Evolutionary conservation across 2,329 filamentous ascomycete species (phyloP).

Genomic region (Dactylella cylindrospora): DNA sequence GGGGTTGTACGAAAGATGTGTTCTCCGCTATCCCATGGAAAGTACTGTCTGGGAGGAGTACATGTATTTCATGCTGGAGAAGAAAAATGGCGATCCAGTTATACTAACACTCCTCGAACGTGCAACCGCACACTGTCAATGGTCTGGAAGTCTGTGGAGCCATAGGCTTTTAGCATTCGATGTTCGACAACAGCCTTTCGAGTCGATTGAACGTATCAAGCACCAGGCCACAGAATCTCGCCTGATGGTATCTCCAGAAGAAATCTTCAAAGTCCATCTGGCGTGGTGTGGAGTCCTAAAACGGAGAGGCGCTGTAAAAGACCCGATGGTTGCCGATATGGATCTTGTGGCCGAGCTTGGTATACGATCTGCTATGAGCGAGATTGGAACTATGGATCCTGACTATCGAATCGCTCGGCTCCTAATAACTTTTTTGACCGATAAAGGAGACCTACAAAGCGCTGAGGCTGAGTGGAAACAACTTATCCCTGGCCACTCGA

Average conservation of each 20-base stretch:
- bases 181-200: constrained; percentile 71
- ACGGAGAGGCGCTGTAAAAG: constrained; percentile 74
- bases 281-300: constrained; percentile 95
- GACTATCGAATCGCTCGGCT: constrained; percentile 87
- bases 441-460: constrained; percentile 73
- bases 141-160: constrained; percentile 88
- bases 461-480: constrained; percentile 77
- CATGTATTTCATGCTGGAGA: constrained; percentile 48
- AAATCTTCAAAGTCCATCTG: constrained; percentile 85
- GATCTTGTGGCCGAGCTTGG: constrained; percentile 83
- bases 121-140: constrained; percentile 86
- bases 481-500: constrained; percentile 67
- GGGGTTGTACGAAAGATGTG: constrained; percentile 47
- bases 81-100: constrained; percentile 43
- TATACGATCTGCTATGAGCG: constrained; percentile 77
- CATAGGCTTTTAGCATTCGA: constrained; percentile 84
- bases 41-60: constrained; percentile 48
- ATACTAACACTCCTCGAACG: constrained; percentile 73
- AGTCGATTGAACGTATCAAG: constrained; percentile 84
- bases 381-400: constrained; percentile 72
- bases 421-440: constrained; percentile 85
- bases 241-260: constrained; percentile 79
- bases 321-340: constrained; percentile 72
- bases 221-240: constrained; percentile 85
- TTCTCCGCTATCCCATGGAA: constrained; percentile 47